Evolutionary conservation across 108 stramenopile genomes (phyloP).

Genomic region (Pinguiococcus pyrenoidosus): DNA sequence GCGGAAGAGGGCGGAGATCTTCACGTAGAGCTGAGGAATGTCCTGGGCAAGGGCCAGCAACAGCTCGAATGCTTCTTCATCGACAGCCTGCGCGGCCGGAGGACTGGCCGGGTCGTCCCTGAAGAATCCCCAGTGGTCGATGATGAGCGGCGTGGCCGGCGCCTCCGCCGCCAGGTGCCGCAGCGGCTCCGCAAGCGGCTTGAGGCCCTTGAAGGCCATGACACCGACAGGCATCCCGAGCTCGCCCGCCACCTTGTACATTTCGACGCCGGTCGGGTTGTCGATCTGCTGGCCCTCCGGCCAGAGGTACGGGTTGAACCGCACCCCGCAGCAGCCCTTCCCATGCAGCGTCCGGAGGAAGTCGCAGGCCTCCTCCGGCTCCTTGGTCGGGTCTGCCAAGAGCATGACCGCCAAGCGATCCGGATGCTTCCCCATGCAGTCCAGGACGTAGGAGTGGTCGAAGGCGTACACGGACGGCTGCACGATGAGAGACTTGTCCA

Average conservation of each 20-base stretch:
- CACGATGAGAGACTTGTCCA: conserved; percentile 65
- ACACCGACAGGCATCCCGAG: conserved; percentile 61
- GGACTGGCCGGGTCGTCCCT: conserved; percentile 23
- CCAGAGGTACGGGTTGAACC: conserved; percentile 77
- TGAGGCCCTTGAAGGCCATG: conserved; percentile 72
- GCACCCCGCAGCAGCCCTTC: conserved; percentile 61
- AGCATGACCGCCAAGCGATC: conserved; percentile 67
- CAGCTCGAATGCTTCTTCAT: conserved; percentile 43
- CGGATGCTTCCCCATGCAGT: conserved; percentile 50
- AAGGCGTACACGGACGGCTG: conserved; percentile 79
- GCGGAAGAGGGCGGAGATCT: conserved; percentile 67
- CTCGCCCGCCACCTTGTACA: conserved; percentile 61
- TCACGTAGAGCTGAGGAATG: conserved; percentile 53
- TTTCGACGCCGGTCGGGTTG: conserved; percentile 31
- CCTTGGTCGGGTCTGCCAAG: conserved; percentile 52
- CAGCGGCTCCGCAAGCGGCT: conserved; percentile 56
- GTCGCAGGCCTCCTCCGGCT: conserved; percentile 44
- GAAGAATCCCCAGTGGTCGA: conserved; percentile 77
- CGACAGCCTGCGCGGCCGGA: neutral
- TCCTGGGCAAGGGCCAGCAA: conserved; percentile 48
- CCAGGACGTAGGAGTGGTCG: conserved; percentile 61
- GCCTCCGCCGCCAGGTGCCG: conserved; percentile 37
- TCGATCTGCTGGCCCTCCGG: conserved; percentile 23
- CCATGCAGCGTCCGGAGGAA: conserved; percentile 18
- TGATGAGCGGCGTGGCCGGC: conserved; percentile 52